phyloP scores from a whole-genome alignment of 1,284 basidiomycete species.

The Tilletia indica region DNA sequence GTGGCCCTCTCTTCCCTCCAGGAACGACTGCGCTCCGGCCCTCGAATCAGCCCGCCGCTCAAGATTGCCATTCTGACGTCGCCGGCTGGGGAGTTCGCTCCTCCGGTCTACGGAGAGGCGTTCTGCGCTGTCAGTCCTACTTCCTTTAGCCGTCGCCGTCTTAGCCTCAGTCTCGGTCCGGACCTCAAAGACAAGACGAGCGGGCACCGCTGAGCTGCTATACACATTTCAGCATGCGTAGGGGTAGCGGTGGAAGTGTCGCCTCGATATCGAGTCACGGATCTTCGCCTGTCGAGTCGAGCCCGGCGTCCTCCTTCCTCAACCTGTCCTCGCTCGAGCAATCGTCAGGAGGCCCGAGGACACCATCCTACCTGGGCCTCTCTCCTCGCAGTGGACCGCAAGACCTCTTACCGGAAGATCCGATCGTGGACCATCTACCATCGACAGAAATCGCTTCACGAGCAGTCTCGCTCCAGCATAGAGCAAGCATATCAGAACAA shows the following conservation, averaged over 20 bases:
- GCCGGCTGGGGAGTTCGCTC: not conserved
- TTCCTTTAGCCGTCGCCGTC: not conserved
- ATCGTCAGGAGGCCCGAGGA: slow-evolving; percentile 13
- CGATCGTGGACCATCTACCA: slow-evolving; percentile 8
- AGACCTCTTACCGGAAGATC: not conserved
- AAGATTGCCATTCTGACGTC: not conserved
- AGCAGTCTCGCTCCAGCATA: not conserved
- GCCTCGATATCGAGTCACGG: slow-evolving; percentile 1
- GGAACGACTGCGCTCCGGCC: slow-evolving; percentile 7
- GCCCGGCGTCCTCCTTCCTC: slow-evolving; percentile 6
- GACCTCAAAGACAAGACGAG: not conserved
- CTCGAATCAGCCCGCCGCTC: slow-evolving; percentile 12
- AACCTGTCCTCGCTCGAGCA: not conserved
- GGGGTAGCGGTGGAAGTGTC: not conserved
- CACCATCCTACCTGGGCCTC: slow-evolving; percentile 14
- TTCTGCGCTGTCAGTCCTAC: not conserved
- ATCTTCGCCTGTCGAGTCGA: not conserved
- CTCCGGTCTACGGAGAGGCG: not conserved
- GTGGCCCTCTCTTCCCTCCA: not conserved
- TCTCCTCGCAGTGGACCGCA: not conserved
- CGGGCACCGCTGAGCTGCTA: not conserved
- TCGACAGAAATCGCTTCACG: not conserved
- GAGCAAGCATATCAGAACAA: not conserved
- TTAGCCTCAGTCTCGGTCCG: not conserved
- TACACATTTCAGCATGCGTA: not conserved